These are phyloP conservation scores for Heimioporus sp. DNA, from an alignment of 768 basidiomycete genomes.

Conservation along the genomic window DNA sequence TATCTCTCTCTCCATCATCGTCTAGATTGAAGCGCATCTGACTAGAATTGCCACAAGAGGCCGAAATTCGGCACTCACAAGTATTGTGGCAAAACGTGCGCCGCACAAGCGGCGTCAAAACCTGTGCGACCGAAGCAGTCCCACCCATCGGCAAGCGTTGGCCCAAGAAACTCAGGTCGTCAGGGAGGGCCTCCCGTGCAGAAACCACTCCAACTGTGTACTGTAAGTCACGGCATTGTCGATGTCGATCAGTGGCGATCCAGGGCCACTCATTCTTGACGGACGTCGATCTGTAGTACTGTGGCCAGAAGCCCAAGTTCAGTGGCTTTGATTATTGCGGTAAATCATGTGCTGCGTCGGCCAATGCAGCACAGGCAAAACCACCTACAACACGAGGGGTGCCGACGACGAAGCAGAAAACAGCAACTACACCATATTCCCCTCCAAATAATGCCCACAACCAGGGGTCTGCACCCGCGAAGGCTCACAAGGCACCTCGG, in stretches of 20 bases:
- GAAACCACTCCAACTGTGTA: conserved; percentile 24
- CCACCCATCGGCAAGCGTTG: conserved; percentile 11
- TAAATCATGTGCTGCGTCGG: conserved; percentile 59
- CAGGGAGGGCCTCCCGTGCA: conserved; percentile 14
- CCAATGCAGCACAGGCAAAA: conserved; percentile 28
- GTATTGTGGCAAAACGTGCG: conserved; percentile 58
- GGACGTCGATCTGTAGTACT: conserved; percentile 33
- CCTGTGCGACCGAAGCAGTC: conserved; percentile 11
- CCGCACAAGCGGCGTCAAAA: conserved; percentile 38
- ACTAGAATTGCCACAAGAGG: conserved; percentile 51
- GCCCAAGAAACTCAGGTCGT: conserved; percentile 8
- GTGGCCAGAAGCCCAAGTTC: conserved; percentile 63
- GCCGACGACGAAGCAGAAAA: conserved; percentile 20
- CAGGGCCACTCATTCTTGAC: conserved; percentile 15
- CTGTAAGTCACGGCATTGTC: conserved; percentile 22
- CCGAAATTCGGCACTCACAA: conserved; percentile 55
- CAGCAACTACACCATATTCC: conserved; percentile 5
- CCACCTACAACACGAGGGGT: conserved; percentile 12
- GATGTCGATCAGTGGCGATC: conserved; percentile 29
- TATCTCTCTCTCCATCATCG: not conserved
- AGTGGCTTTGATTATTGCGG: conserved; percentile 60
- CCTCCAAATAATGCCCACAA: conserved; percentile 1
- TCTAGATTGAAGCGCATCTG: conserved; percentile 1
- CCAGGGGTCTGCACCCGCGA: conserved; percentile 4
- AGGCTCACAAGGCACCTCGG: conserved; percentile 14